phyloP scores from a whole-genome alignment of 1,284 basidiomycete species.

The Sporisorium exsertum region DNA sequence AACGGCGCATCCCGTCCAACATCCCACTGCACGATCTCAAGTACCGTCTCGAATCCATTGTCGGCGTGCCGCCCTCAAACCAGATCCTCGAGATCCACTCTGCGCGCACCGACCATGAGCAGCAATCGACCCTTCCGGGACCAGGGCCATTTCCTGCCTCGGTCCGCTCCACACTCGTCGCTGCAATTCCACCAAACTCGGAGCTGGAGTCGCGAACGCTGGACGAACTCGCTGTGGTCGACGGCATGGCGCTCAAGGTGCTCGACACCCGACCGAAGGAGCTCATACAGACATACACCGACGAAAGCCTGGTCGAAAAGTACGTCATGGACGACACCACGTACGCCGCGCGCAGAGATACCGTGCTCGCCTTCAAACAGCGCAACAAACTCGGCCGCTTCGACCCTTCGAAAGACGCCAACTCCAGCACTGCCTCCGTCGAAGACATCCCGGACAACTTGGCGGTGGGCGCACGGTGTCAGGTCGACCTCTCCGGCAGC shows the following conservation, averaged over 20 bases:
- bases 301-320: slow-evolving; percentile 88
- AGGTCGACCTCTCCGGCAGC: slow-evolving; percentile 76
- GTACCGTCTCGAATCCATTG: slow-evolving; percentile 87
- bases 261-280: slow-evolving; percentile 64
- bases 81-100: slow-evolving; percentile 73
- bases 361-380: slow-evolving; percentile 90
- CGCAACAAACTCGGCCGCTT: slow-evolving; percentile 90
- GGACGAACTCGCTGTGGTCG: slow-evolving; percentile 78
- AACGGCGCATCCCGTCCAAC: slow-evolving; percentile 52
- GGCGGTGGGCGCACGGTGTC: slow-evolving; percentile 80
- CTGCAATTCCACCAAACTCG: slow-evolving; percentile 72
- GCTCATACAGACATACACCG: slow-evolving; percentile 83
- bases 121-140: slow-evolving; percentile 40
- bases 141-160: slow-evolving; percentile 17
- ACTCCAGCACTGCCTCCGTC: slow-evolving; percentile 44
- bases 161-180: slow-evolving; percentile 73
- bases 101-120: slow-evolving; percentile 51
- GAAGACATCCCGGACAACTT: slow-evolving; percentile 70
- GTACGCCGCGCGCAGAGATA: slow-evolving; percentile 80
- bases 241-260: slow-evolving; percentile 82
- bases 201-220: slow-evolving; percentile 78
- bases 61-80: slow-evolving; percentile 78
- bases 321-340: slow-evolving; percentile 87
- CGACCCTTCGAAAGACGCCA: slow-evolving; percentile 70
- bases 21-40: slow-evolving; percentile 69